Percentiles rank a stretch among this genome's conserved stretches.
Conservation (phyloP, 805 yeast genomes). For the Yarrowia sp. region DNA sequence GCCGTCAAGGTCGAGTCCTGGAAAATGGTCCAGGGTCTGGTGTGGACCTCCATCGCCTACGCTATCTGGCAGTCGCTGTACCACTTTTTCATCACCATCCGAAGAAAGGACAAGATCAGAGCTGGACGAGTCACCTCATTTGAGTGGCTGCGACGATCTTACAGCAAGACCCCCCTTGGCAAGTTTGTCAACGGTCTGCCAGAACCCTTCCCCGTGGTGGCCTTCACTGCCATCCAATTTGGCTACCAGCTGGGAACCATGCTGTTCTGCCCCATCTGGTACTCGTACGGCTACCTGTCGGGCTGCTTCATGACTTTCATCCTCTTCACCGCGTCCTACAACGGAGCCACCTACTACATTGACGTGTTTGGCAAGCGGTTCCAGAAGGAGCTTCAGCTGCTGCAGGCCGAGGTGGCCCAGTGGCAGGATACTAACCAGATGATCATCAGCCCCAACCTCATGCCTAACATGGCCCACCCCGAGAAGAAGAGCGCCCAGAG, state of each 20-base stretch:
- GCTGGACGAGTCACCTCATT: constrained; percentile 89
- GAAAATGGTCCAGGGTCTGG: constrained; percentile 72
- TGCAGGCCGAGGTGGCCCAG: constrained; percentile 73
- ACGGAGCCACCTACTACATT: constrained; percentile 94
- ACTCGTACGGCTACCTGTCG: constrained; percentile 69
- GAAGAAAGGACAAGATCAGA: constrained; percentile 77
- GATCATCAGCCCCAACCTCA: constrained; percentile 38
- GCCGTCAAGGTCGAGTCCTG: constrained; percentile 72
- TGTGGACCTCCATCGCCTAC: constrained; percentile 82
- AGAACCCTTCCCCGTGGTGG: constrained; percentile 83
- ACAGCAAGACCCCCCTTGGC: constrained; percentile 70
- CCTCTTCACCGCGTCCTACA: constrained; percentile 81
- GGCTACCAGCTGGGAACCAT: constrained; percentile 85
- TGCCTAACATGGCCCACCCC: constrained; percentile 25
- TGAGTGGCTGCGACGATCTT: constrained; percentile 77
- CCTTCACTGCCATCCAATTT: constrained; percentile 86
- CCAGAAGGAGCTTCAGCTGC: constrained; percentile 78
- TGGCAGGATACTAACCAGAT: constrained; percentile 54
- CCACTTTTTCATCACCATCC: constrained; percentile 90
- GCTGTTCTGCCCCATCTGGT: constrained; percentile 91
- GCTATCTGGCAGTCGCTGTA: constrained; percentile 88
- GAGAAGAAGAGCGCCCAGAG: constrained; percentile 36
- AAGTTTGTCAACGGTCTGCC: constrained; percentile 81
- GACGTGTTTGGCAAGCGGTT: constrained; percentile 90
- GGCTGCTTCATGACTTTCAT: constrained; percentile 71